Base-by-base conservation (phyloP, 345 rosid genomes). In the Citrus medica region DNA sequence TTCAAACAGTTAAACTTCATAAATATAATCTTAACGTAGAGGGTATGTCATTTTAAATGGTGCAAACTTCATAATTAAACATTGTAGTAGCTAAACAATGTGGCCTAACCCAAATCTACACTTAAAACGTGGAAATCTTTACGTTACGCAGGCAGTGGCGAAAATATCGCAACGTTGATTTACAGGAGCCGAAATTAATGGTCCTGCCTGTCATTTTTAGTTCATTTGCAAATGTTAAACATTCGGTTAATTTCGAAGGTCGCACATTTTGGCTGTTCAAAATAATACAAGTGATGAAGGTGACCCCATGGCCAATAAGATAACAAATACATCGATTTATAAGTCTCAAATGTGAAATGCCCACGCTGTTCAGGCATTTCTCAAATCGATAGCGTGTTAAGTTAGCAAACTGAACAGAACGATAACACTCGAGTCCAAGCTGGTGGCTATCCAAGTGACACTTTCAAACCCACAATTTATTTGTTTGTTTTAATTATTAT, bases 401-500 rank as follows among this genome's bases (percentile, higher is more conserved):
- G 61, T 7, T 40, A 46, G 74, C 64, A 7, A 71, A 60, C 37
- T 17, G 46, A 38, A 30, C 75, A 40, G 7, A 28, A 64, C 1
- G 17, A n/a, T 68, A 80, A 79, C 16, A 13, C 51, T 46, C 51
- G 51, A 71, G 79, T 82, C 85, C 9, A 78, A 75, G 76, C n/a
- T 67, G 85, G 84, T 78, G 84, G 82, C 85, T 84, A 17, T 19
- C 9, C 19, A 38, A 22, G 0, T 16, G 51, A 79, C 59, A 79
- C 56, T 25, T 77, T 74, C 76, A 76, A 66, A 56, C 40, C 59
- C 63, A 67, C 2, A 0, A 19, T 64, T 17, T 4, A 33, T 19
- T 19, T 60, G 7, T 8, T 10, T 61, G 0, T 9, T 59, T 14
- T 37, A 6, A 37, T 37, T 7, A 12, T 46, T 46, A 13, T 46